Percentiles rank a stretch among this genome's conserved stretches.
Evolutionary conservation across 2,329 filamentous ascomycete genomes (phyloP).

Genomic region (Rhynchosporium secalis): DNA sequence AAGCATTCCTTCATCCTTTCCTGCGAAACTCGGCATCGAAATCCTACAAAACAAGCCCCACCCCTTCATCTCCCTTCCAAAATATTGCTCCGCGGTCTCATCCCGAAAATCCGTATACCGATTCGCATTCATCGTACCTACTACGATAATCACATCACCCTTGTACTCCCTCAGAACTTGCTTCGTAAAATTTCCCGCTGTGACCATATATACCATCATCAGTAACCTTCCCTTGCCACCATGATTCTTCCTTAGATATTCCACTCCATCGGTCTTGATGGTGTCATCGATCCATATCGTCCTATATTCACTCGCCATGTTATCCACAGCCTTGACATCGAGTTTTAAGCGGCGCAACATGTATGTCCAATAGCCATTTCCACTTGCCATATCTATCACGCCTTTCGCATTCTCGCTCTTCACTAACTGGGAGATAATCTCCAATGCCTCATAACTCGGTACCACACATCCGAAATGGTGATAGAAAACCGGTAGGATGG

Average conservation of each 20-base stretch:
- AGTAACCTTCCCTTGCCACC: constrained; percentile 59
- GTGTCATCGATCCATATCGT: constrained; percentile 70
- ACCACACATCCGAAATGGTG: constrained; percentile 77
- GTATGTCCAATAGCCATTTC: constrained; percentile 75
- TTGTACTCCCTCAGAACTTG: constrained; percentile 60
- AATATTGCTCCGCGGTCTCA: constrained; percentile 65
- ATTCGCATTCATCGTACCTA: constrained; percentile 73
- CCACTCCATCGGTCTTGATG: constrained; percentile 57
- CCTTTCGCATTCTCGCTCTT: constrained; percentile 40
- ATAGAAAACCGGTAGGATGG: constrained; percentile 71
- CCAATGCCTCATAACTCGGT: constrained; percentile 65
- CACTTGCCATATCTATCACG: constrained; percentile 67
- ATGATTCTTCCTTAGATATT: constrained; percentile 53
- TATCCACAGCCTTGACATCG: constrained; percentile 63
- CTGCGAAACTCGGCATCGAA: constrained; percentile 71
- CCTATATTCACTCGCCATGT: constrained; percentile 66
- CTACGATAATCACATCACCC: constrained; percentile 67
- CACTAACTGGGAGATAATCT: constrained; percentile 58
- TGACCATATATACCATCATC: constrained; percentile 71
- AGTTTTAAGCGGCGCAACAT: constrained; percentile 63
- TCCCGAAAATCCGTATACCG: constrained; percentile 70
- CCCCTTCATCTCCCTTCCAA: constrained; percentile 54
- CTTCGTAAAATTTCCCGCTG: constrained; percentile 64
- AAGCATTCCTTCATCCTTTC: constrained; percentile 66
- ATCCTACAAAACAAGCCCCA: constrained; percentile 65